A percentile compares a stretch with the other conserved stretches of the same genome.
These are phyloP conservation scores for Neurospora crassa DNA, from an alignment of 2,329 filamentous ascomycete genomes.

Conservation along the genomic window DNA sequence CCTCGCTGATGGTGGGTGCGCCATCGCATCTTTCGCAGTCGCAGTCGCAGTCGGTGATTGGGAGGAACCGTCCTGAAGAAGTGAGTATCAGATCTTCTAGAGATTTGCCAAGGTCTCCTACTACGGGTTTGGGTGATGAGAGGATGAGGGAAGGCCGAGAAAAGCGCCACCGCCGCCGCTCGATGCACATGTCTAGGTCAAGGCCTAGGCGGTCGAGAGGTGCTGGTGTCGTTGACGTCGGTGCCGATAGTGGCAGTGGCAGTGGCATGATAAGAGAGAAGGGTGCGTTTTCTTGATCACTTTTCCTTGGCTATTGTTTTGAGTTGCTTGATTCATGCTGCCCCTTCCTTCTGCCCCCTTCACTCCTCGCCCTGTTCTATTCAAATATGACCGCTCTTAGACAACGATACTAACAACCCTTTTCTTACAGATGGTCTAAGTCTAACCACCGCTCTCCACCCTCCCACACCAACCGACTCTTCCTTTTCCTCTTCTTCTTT, in stretches of 20 bases:
- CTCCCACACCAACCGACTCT: slow-evolving; percentile 2
- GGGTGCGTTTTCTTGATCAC: slow-evolving; percentile 18
- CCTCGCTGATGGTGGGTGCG: background rate
- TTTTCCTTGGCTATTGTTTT: background rate
- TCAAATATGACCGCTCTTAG: too few relatives aligned
- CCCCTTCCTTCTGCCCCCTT: too few relatives aligned
- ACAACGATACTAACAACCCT: background rate
- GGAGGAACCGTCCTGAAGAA: slow-evolving; percentile 20
- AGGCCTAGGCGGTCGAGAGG: background rate
- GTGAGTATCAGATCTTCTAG: slow-evolving; percentile 20
- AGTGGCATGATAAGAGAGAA: slow-evolving; percentile 13
- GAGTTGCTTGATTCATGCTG: too few relatives aligned
- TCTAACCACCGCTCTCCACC: background rate
- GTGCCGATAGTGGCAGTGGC: background rate
- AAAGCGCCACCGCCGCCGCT: background rate
- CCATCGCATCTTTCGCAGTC: background rate
- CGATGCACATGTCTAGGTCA: background rate
- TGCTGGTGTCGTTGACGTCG: background rate
- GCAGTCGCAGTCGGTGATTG: slow-evolving; percentile 8
- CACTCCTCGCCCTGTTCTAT: too few relatives aligned
- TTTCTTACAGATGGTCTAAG: slow-evolving; percentile 14
- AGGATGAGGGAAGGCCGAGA: background rate
- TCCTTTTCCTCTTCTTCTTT: background rate
- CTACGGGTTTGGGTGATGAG: background rate
- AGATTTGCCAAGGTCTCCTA: background rate